Conservation (phyloP, 1,139 yeast species). For the Nakaseomyces sp. region DNA sequence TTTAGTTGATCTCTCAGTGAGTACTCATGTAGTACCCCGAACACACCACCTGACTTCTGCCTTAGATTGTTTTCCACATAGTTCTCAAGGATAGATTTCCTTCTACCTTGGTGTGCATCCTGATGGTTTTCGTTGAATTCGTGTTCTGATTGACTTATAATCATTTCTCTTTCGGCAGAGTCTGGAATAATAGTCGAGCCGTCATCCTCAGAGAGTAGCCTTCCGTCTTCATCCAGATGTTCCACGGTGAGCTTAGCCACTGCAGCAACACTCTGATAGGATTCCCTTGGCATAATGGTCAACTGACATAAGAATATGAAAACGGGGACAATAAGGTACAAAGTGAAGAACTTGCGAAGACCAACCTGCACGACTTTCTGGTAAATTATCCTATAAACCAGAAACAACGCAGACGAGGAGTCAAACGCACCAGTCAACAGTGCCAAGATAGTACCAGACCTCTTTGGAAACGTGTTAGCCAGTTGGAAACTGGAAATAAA, state of each 20-base stretch:
- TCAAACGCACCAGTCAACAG: slow-evolving; percentile 71
- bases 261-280: slow-evolving; percentile 52
- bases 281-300: slow-evolving; percentile 66
- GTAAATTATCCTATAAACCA: slow-evolving; percentile 57
- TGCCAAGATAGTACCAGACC: slow-evolving; percentile 64
- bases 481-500: slow-evolving; percentile 74
- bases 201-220: slow-evolving; percentile 29
- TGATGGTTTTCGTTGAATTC: slow-evolving; percentile 6
- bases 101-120: slow-evolving; percentile 10
- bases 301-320: slow-evolving; percentile 67
- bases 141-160: slow-evolving; percentile 22
- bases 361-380: slow-evolving; percentile 36
- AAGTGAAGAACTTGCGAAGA: slow-evolving; percentile 50
- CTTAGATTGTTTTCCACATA: slow-evolving; percentile 48
- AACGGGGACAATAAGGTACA: slow-evolving; percentile 61
- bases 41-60: slow-evolving; percentile 59
- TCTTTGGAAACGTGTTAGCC: slow-evolving; percentile 62
- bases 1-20: slow-evolving; percentile 54
- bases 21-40: slow-evolving; percentile 73
- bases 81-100: slow-evolving; percentile 53
- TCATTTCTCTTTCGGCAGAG: slow-evolving; percentile 14
- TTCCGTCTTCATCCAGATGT: slow-evolving; percentile 52
- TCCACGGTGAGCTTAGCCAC: slow-evolving; percentile 61
- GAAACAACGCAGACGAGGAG: slow-evolving; percentile 64
- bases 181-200: slow-evolving; percentile 27